Evolutionary conservation across 2,329 filamentous ascomycete genomes (phyloP).

Genomic region (Talaromyces funiculosus): DNA sequence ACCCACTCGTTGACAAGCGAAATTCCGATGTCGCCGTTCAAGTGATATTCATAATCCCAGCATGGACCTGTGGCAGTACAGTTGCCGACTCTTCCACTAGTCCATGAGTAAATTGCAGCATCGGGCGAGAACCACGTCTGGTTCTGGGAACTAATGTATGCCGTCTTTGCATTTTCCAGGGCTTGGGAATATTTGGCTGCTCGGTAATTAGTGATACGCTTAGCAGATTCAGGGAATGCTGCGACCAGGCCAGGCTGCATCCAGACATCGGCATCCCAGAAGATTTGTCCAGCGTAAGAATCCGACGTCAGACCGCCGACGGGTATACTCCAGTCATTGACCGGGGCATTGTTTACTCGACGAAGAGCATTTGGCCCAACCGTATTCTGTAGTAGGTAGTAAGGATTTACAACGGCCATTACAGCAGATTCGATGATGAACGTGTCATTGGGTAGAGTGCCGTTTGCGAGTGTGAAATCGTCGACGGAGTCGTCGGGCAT

Average conservation of each 20-base stretch:
- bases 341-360: slow-evolving; percentile 43
- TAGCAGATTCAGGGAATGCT: slow-evolving; percentile 56
- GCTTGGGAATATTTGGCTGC: slow-evolving; percentile 56
- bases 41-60: slow-evolving; percentile 67
- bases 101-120: slow-evolving; percentile 64
- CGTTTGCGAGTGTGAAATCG: slow-evolving; percentile 52
- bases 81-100: slow-evolving; percentile 60
- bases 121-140: slow-evolving; percentile 51
- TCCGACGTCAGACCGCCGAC: slow-evolving; percentile 65
- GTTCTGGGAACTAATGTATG: slow-evolving; percentile 55
- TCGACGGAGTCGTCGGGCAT: slow-evolving; percentile 60
- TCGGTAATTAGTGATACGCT: slow-evolving; percentile 61
- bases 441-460: slow-evolving; percentile 52
- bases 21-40: slow-evolving; percentile 64
- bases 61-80: slow-evolving; percentile 61
- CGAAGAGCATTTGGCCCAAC: slow-evolving; percentile 50
- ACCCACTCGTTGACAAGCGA: slow-evolving; percentile 57
- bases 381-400: slow-evolving; percentile 46
- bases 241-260: slow-evolving; percentile 63
- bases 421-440: slow-evolving; percentile 52
- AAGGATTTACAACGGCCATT: slow-evolving; percentile 44
- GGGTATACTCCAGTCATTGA: slow-evolving; percentile 59
- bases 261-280: slow-evolving; percentile 64
- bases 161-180: slow-evolving; percentile 52
- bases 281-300: slow-evolving; percentile 61